A percentile compares a stretch with the other conserved stretches of the same genome.
These are phyloP conservation scores for Thermoascus crustaceus DNA, from an alignment of 2,329 filamentous ascomycete species.

Conservation along the genomic window DNA sequence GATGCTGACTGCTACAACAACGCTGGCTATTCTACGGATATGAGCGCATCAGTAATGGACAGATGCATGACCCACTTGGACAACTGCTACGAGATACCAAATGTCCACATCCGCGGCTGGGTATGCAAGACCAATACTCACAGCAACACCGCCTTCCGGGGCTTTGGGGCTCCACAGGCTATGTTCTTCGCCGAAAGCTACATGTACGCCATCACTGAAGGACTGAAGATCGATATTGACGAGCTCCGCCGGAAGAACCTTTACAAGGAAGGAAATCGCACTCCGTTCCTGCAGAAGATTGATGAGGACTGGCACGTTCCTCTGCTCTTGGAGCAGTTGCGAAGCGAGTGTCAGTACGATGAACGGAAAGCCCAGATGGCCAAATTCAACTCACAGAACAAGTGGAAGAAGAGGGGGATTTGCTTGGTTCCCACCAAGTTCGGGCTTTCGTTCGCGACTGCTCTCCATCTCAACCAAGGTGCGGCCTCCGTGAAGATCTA, in stretches of 20 bases:
- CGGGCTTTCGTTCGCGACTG: conserved; percentile 19
- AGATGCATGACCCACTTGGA: conserved; percentile 17
- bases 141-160: conserved; percentile 18
- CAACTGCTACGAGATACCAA: conserved; percentile 17
- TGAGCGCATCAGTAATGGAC: conserved; percentile 18
- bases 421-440: conserved; percentile 18
- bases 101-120: conserved; percentile 15
- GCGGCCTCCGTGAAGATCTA: conserved; percentile 15
- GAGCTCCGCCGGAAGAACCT: conserved; percentile 14
- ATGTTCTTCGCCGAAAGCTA: conserved; percentile 18
- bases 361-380: conserved; percentile 8
- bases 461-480: conserved; percentile 18
- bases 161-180: conserved; percentile 18
- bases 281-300: conserved; percentile 17
- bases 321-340: conserved; percentile 15
- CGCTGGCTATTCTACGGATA: conserved; percentile 14
- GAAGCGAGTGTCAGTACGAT: conserved; percentile 9
- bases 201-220: conserved; percentile 15
- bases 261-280: conserved; percentile 14
- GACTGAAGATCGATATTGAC: conserved; percentile 12
- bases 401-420: conserved; percentile 17
- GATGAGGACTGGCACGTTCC: conserved; percentile 20
- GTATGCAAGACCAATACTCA: conserved; percentile 18
- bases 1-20: conserved; percentile 16
- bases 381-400: conserved; percentile 13